These are phyloP conservation scores for Aspergillus glaucus DNA, from an alignment of 2,329 filamentous ascomycete genomes.

Conservation along the genomic window DNA sequence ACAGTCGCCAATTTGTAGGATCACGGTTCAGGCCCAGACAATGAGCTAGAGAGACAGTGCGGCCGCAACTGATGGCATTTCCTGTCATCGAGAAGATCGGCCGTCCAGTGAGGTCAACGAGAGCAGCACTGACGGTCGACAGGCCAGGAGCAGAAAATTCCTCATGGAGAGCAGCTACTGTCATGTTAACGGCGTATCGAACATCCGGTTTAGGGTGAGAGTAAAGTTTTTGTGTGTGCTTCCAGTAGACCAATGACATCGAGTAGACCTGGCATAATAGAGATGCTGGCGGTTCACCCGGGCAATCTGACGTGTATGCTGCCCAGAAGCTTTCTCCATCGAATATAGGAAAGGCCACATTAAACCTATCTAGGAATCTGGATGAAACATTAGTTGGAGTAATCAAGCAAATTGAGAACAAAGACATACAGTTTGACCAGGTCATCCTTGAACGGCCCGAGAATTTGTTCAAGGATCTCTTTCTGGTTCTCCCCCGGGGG, in stretches of 20 bases:
- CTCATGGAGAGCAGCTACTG: conserved; percentile 55
- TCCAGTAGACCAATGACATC: conserved; percentile 54
- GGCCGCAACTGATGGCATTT: conserved; percentile 50
- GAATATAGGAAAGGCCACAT: conserved; percentile 57
- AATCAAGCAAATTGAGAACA: not conserved
- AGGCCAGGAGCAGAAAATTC: conserved; percentile 54
- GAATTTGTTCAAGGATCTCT: conserved; percentile 53
- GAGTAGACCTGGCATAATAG: conserved; percentile 54
- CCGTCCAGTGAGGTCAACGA: conserved; percentile 55
- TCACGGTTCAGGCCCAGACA: conserved; percentile 52
- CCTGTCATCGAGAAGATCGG: conserved; percentile 56
- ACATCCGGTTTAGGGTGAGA: conserved; percentile 50
- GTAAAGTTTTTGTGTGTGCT: conserved; percentile 40
- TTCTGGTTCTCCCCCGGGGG: conserved; percentile 45
- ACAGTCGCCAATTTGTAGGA: conserved; percentile 48
- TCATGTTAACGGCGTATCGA: conserved; percentile 58
- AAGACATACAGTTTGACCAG: conserved; percentile 46
- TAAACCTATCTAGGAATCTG: conserved; percentile 52
- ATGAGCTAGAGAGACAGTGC: conserved; percentile 49
- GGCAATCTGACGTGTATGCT: conserved; percentile 41
- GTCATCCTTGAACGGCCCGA: conserved; percentile 49
- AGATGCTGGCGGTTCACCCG: conserved; percentile 49
- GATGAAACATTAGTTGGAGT: conserved; percentile 1
- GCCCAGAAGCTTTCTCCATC: conserved; percentile 50
- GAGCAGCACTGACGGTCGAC: conserved; percentile 51